These are phyloP conservation scores for Lophiotrema nucula DNA, from an alignment of 495 filamentous ascomycete species.

Conservation along the genomic window DNA sequence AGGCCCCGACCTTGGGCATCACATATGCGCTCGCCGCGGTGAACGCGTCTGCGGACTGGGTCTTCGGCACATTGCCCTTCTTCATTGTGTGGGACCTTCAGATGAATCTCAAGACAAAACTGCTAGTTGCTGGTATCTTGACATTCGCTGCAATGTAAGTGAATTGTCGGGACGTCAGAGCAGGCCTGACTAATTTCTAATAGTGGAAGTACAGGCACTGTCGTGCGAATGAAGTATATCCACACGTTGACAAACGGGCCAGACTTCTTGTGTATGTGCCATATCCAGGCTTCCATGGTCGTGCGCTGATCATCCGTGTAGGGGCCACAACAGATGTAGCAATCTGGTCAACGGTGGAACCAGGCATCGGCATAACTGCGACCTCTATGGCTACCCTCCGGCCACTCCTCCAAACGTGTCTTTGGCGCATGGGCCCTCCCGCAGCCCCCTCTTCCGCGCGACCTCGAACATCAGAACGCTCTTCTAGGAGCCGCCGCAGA, in stretches of 20 bases:
- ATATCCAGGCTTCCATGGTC: not conserved
- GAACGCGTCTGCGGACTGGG: constrained; percentile 43
- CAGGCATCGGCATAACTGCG: constrained; percentile 39
- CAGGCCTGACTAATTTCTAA: constrained; percentile 2
- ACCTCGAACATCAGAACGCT: not conserved
- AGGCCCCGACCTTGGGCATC: constrained; percentile 29
- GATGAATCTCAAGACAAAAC: constrained; percentile 32
- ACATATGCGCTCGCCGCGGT: constrained; percentile 44
- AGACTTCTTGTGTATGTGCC: constrained; percentile 39
- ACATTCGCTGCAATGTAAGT: constrained; percentile 30
- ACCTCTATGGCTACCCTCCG: constrained; percentile 38
- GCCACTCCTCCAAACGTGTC: constrained; percentile 31
- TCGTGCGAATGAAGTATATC: constrained; percentile 46
- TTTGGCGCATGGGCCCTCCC: constrained; percentile 4
- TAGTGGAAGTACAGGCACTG: constrained; percentile 45
- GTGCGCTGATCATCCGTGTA: not conserved
- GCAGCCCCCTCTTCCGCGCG: not conserved
- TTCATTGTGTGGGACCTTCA: constrained; percentile 45
- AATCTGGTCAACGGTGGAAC: constrained; percentile 40
- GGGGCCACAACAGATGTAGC: constrained; percentile 36
- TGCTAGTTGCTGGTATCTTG: constrained; percentile 26
- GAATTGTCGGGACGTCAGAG: not conserved
- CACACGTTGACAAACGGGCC: constrained; percentile 32
- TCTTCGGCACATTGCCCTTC: constrained; percentile 44
- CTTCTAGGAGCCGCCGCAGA: not conserved